Percentiles rank a stretch among this genome's conserved stretches.
Evolutionary conservation across 805 yeast species (phyloP).

Genomic region (Lipomyces sp.): DNA sequence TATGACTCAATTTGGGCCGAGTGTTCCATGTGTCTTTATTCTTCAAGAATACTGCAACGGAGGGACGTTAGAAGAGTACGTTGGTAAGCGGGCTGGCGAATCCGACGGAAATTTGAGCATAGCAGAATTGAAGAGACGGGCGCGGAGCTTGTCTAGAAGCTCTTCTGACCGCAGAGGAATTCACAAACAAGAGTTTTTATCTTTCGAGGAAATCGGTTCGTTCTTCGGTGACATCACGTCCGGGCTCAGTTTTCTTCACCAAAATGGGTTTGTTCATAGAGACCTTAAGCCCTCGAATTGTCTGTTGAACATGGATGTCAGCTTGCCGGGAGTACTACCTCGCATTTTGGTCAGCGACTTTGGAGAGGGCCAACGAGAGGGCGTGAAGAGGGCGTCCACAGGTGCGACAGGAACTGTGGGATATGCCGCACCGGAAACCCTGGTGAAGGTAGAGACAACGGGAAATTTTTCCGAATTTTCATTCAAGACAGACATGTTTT

Average conservation of each 20-base stretch:
- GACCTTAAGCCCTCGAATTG: conserved; percentile 90
- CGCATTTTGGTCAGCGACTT: conserved; percentile 80
- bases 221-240: conserved; percentile 63
- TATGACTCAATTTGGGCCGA: conserved; percentile 52
- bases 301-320: conserved; percentile 42
- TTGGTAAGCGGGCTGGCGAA: conserved; percentile 41
- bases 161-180: neutral
- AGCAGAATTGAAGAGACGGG: conserved; percentile 41
- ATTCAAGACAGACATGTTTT: conserved; percentile 72
- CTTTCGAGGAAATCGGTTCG: conserved; percentile 60
- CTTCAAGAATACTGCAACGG: conserved; percentile 86
- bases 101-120: conserved; percentile 38
- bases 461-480: conserved; percentile 56
- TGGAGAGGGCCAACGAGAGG: conserved; percentile 81
- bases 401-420: conserved; percentile 89
- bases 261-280: conserved; percentile 74
- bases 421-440: conserved; percentile 81
- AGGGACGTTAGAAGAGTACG: conserved; percentile 74
- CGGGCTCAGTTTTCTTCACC: conserved; percentile 72
- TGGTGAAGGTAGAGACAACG: conserved; percentile 35
- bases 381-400: conserved; percentile 60
- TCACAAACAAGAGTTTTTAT: conserved; percentile 35
- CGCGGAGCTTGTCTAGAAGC: conserved; percentile 4
- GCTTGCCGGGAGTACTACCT: conserved; percentile 45
- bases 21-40: conserved; percentile 72